phyloP scores from a whole-genome alignment of 345 rosid species.

The Adansonia digitata region DNA sequence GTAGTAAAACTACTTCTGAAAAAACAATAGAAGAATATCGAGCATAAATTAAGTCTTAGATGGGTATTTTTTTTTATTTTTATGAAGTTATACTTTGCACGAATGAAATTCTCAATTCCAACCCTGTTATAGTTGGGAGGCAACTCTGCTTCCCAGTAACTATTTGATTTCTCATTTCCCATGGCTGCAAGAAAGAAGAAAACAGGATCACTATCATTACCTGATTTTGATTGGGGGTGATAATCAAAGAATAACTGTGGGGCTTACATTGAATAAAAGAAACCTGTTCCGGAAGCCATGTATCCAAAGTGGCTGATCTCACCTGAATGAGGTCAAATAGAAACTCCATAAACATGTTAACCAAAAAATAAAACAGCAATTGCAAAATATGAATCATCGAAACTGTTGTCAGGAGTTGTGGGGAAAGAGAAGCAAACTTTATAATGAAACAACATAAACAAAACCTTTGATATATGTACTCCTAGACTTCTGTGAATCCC shows the following conservation, averaged over 20 bases:
- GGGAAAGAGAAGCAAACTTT: background rate
- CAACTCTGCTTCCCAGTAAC: conserved; percentile 93
- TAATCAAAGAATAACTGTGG: background rate
- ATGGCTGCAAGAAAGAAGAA: conserved; percentile 41
- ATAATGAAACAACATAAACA: conserved; percentile 1
- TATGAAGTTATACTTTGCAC: conserved; percentile 63
- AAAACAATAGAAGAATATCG: conserved; percentile 12
- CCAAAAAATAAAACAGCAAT: background rate
- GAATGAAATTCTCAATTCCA: conserved; percentile 69
- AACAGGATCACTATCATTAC: conserved; percentile 8
- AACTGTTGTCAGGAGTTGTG: background rate
- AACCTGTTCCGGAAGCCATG: conserved; percentile 98
- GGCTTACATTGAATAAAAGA: conserved; percentile 75
- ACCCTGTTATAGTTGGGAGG: conserved; percentile 71
- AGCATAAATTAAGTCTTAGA: conserved; percentile 17
- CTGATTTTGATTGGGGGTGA: background rate
- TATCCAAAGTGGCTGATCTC: conserved; percentile 88
- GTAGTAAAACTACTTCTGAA: conserved; percentile 4
- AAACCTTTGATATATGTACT: conserved; percentile 92
- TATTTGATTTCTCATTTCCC: conserved; percentile 79
- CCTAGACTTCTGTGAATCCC: conserved; percentile 94
- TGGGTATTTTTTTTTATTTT: background rate
- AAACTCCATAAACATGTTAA: background rate
- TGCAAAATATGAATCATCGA: background rate
- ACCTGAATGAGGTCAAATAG: conserved; percentile 42